Base-by-base conservation (phyloP, 2,329 filamentous ascomycete species). In the Epichloe bromicola region DNA sequence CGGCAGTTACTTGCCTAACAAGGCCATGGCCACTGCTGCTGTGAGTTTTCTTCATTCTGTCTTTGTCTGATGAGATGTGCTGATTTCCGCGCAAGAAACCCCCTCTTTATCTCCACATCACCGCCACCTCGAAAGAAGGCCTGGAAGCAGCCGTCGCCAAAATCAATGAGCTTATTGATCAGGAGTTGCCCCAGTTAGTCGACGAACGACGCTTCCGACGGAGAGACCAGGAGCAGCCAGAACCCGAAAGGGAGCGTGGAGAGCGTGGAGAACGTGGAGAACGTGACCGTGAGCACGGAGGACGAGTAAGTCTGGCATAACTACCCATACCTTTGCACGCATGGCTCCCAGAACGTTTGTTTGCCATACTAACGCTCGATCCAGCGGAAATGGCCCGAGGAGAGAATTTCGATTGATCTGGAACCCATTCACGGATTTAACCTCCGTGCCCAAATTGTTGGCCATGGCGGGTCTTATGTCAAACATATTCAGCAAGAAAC, bases 401-500 rank as follows among this genome's bases (percentile, higher is more conserved):
- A 96, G 70, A 88, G 86, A 61, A 95, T 98, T 47, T 84, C 88
- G 1, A 90, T 98, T 59, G 82, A 83, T 55, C 81, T 98, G 52
- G 93, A 97, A 59, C 87, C 91, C 0, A 81, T 97, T 49, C 88
- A 84, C 23, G 93, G 93, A 19, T 98, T 98, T 71, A 98, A 98
- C 63, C 74, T 98, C 46, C 86, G 93, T 56, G 93, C 93, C 49
- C 90, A 97, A 65, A 91, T 98, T 45, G 93, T 98, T 50, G 93
- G 93, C 47, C 86, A 91, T 59, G 89, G 89, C 34, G 93, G 93
- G 54, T 86, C 88, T 42, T 96, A 97, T 64, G 93, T 98, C 54
- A 98, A 98, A 70, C 91, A 96, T 64, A 97, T 98, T 57, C 93
- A 97, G 69, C 83, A 90, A 64, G 89, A 95, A 68, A 97, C 93